Percentiles rank a stretch among this genome's conserved stretches.
These are phyloP conservation scores for Mimosa pudica DNA, from an alignment of 306 rosid species.

Conservation along the genomic window DNA sequence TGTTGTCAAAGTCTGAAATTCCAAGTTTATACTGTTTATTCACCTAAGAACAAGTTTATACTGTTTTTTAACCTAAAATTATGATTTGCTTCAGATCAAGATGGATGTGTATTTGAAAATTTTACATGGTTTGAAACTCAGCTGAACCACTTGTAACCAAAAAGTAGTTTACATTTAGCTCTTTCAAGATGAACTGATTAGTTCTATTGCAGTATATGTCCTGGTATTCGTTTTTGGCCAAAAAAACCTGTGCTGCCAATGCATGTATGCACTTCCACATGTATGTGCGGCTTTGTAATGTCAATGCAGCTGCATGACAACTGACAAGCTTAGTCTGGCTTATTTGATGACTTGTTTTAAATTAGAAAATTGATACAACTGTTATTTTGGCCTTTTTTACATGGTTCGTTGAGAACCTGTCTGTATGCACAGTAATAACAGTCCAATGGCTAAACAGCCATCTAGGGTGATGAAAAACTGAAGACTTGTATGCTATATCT, in stretches of 20 bases:
- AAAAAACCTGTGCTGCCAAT: neutral
- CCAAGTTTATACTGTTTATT: neutral
- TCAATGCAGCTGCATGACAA: neutral
- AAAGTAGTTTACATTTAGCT: neutral
- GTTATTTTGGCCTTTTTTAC: conserved; percentile 8
- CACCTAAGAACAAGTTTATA: neutral
- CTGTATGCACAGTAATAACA: conserved; percentile 9
- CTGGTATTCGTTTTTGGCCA: neutral
- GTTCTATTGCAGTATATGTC: neutral
- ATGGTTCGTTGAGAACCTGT: conserved; percentile 6
- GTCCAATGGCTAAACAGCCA: neutral
- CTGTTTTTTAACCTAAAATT: neutral
- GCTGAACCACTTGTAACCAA: neutral
- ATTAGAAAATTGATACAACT: neutral
- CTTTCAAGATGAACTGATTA: neutral
- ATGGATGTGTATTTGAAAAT: neutral
- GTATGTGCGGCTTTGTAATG: neutral
- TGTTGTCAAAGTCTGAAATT: neutral
- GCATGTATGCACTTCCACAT: neutral
- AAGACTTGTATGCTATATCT: neutral
- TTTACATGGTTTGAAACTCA: neutral
- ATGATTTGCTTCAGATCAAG: conserved; percentile 9
- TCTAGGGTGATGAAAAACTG: neutral
- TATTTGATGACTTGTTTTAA: neutral
- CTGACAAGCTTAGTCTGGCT: neutral